These are phyloP conservation scores for Pyricularia sp. DNA, from an alignment of 2,329 filamentous ascomycete species.

Conservation along the genomic window DNA sequence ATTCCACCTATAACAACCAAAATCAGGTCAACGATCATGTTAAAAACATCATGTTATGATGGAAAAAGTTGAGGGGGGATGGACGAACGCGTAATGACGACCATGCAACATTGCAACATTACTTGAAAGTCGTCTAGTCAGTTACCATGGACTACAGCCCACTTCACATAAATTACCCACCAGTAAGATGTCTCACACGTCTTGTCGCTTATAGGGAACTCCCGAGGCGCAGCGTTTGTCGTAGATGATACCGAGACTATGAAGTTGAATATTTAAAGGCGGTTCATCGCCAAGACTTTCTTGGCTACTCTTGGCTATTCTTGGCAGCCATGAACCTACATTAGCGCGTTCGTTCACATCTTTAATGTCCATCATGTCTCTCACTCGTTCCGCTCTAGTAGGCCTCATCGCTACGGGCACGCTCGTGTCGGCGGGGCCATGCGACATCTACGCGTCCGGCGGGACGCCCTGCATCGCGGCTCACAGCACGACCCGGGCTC, in stretches of 20 bases:
- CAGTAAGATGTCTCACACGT: background rate
- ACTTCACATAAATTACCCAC: background rate
- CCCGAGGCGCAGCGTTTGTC: background rate
- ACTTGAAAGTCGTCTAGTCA: background rate
- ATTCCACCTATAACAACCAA: background rate
- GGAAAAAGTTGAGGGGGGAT: background rate
- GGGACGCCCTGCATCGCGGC: conserved; percentile 55
- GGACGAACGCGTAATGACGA: background rate
- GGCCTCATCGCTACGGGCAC: background rate
- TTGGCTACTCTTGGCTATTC: background rate
- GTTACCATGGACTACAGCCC: background rate
- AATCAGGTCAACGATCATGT: background rate
- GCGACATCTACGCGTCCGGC: conserved; percentile 50
- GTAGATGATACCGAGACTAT: background rate
- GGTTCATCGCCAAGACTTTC: background rate
- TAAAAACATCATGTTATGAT: background rate
- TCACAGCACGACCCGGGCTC: conserved; percentile 54
- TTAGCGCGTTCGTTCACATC: background rate
- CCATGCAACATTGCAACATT: background rate
- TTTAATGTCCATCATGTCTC: background rate
- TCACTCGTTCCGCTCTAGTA: background rate
- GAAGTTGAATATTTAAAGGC: background rate
- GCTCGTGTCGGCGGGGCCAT: conserved; percentile 41
- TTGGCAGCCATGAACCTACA: background rate
- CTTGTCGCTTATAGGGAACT: background rate